A percentile compares a stretch with the other conserved stretches of the same genome.
phyloP scores from a whole-genome alignment of 257 asterid genomes.

The Nicotiana knightiana region DNA sequence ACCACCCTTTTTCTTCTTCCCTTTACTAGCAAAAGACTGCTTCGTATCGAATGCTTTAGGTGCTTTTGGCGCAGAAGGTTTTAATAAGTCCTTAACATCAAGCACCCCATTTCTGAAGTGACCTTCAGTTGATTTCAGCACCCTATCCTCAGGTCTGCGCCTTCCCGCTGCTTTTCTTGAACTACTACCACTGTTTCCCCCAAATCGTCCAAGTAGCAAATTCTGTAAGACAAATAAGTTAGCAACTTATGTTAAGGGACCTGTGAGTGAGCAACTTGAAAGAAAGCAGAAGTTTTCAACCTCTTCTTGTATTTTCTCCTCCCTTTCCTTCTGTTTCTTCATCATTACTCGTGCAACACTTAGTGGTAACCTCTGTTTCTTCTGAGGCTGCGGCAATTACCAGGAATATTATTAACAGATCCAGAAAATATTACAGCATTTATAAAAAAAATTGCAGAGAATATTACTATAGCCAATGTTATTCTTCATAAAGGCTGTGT shows the following conservation, averaged over 20 bases:
- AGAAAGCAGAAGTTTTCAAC: conserved; percentile 22
- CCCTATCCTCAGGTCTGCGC: conserved; percentile 59
- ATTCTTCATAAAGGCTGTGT: background rate
- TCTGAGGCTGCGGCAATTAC: conserved; percentile 46
- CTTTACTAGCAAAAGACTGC: conserved; percentile 24
- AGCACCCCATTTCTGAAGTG: conserved; percentile 79
- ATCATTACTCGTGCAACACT: conserved; percentile 66
- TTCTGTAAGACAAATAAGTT: conserved; percentile 32
- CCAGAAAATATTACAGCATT: background rate
- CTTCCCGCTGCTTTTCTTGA: conserved; percentile 32
- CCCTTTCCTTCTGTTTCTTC: conserved; percentile 89
- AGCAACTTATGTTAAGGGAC: background rate
- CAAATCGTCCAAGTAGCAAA: conserved; percentile 57
- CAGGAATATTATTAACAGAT: background rate
- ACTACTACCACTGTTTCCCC: conserved; percentile 33
- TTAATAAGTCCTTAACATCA: conserved; percentile 57
- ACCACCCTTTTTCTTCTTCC: conserved; percentile 50
- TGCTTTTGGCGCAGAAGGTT: conserved; percentile 42
- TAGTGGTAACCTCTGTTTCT: conserved; percentile 82
- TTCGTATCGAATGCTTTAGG: conserved; percentile 10
- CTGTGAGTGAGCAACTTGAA: background rate
- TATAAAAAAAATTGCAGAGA: background rate
- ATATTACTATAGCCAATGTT: background rate
- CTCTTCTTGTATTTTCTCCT: conserved; percentile 58
- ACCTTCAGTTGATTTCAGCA: conserved; percentile 63